Evolutionary conservation across 495 filamentous ascomycete genomes (phyloP), one percentile per base, ranked within the genome.

Genomic region (Penicillium tannophilum): DNA sequence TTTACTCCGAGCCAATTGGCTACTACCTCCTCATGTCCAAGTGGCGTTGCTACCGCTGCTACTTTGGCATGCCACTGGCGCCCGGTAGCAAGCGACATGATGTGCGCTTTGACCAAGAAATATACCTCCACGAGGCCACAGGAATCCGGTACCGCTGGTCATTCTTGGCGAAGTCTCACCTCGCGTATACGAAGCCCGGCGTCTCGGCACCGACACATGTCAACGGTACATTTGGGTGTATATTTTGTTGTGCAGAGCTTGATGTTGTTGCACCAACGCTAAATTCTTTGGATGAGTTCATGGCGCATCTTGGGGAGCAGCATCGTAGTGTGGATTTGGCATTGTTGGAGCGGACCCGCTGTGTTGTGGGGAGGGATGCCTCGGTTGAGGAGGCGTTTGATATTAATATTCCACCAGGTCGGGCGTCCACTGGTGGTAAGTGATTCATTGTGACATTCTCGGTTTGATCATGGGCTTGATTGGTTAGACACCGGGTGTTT

Each of bases 101-200:
- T 19, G 43, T 49, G 2, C 51, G 46, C 6, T 66, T 70, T 43
- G 73, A 82, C 53, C 60, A 56, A 3, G 57, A 60, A 14, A 52
- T 79, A 10, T 63, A 67, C n/a, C 63, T 55, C 2, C 66, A 64
- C 19, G 19, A 55, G 3, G 52, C 65, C 6, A 70, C 67, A 23
- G 76, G 77, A 0, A 73, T 83, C 36, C 67, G 67, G 12, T 83
- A 77, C 57, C 72, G 78, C 6, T 81, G 75, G 76, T 58, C 70
- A n/a, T 83, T 82, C 57, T 67, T 83, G 33, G 78, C 79, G 16
- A 82, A 82, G 65, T 72, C 63, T 4, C 79, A 83, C 62, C 63
- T 80, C 24, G 62, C 63, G 16, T 41, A 41, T 41, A 63, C 58
- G 30, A 75, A 72, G 50, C 28, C 6, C 30, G 67, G 67, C 43